Evolutionary conservation across 139 green algal genomes (phyloP).

Genomic region (Chlamydomonas sphaeroides): DNA sequence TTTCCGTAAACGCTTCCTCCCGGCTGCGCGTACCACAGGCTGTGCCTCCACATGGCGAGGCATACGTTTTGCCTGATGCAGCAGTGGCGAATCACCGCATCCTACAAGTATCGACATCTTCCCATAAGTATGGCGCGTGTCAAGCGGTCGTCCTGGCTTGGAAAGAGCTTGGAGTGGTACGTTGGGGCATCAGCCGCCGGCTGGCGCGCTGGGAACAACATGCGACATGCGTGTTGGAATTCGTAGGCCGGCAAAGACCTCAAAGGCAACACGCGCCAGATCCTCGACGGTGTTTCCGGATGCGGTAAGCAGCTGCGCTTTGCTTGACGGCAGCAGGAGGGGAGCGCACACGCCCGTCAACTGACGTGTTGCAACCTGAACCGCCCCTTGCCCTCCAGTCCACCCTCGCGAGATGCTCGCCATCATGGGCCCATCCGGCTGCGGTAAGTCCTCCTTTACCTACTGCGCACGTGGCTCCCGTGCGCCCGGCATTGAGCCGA

Average conservation of each 20-base stretch:
- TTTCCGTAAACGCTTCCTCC: too few relatives aligned
- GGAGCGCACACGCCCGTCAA: background rate
- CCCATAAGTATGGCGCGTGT: too few relatives aligned
- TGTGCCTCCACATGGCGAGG: too few relatives aligned
- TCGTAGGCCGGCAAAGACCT: constrained; percentile 38
- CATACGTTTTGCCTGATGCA: too few relatives aligned
- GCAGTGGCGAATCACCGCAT: too few relatives aligned
- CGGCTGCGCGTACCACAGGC: too few relatives aligned
- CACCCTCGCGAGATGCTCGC: constrained; percentile 50
- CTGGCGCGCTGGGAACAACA: too few relatives aligned
- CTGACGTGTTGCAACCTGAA: background rate
- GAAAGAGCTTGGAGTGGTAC: too few relatives aligned
- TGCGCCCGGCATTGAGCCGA: background rate
- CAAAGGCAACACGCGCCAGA: constrained; percentile 6
- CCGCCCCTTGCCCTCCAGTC: background rate
- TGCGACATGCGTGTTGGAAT: too few relatives aligned
- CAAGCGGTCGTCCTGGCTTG: too few relatives aligned
- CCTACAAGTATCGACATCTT: too few relatives aligned
- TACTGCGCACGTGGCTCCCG: background rate
- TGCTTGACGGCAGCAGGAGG: background rate
- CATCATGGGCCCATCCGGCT: constrained; percentile 55
- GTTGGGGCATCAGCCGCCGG: too few relatives aligned
- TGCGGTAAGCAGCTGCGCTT: background rate
- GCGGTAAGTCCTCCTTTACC: background rate
- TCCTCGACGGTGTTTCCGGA: constrained; percentile 37